A percentile compares a stretch with the other conserved stretches of the same genome.
These are phyloP conservation scores for Ligustrum vulgare DNA, from an alignment of 257 asterid species.

Conservation along the genomic window DNA sequence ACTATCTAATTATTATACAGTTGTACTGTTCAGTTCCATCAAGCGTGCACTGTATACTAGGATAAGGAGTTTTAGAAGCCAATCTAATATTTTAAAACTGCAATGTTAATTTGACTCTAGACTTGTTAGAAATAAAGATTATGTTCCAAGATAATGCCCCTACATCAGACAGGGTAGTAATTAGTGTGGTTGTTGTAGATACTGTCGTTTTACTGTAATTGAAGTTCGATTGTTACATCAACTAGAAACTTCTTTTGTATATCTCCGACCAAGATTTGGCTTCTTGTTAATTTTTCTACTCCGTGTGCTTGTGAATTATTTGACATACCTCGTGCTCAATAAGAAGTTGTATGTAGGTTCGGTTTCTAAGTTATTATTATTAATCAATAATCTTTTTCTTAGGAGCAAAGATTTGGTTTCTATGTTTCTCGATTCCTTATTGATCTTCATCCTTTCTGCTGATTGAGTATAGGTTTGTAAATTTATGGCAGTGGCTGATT, in stretches of 20 bases:
- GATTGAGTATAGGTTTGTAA: not conserved
- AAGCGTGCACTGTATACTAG: not conserved
- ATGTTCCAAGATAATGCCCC: not conserved
- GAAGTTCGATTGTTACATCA: not conserved
- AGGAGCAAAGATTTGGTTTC: not conserved
- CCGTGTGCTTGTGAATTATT: not conserved
- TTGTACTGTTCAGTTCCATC: not conserved
- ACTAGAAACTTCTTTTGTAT: not conserved
- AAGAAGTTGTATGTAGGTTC: not conserved
- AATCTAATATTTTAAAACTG: not conserved
- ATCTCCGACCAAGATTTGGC: not conserved
- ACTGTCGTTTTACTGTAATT: not conserved
- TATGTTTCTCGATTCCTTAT: not conserved
- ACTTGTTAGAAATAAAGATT: too few relatives aligned
- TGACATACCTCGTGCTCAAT: not conserved
- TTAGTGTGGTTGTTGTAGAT: not conserved
- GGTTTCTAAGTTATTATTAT: not conserved
- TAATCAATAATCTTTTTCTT: not conserved
- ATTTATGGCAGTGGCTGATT: not conserved
- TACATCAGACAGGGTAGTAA: not conserved
- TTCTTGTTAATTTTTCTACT: not conserved
- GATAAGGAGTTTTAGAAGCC: not conserved
- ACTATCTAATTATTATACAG: not conserved
- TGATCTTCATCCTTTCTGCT: not conserved
- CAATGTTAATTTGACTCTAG: not conserved